Evolutionary conservation across 2,329 filamentous ascomycete genomes (phyloP).

Genomic region (Tothia fuscella): DNA sequence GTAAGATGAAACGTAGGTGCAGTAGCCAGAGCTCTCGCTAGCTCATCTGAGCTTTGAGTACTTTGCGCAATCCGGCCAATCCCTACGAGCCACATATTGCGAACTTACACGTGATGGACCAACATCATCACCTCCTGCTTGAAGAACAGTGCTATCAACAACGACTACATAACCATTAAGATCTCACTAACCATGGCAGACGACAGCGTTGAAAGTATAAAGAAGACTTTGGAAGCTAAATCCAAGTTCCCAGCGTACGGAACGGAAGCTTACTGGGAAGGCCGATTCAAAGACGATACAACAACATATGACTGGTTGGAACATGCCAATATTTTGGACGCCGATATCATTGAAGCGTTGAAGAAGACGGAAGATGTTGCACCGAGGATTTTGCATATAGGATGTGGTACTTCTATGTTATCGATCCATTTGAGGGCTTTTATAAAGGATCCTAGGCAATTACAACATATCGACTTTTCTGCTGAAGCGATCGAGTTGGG

Average conservation of each 20-base stretch:
- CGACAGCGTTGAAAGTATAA: too few relatives aligned
- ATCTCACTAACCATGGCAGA: too few relatives aligned
- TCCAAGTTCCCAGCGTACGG: slow-evolving; percentile 5
- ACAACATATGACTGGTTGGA: slow-evolving; percentile 28
- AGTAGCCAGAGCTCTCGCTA: too few relatives aligned
- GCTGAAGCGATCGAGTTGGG: slow-evolving; percentile 24
- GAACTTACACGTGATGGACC: too few relatives aligned
- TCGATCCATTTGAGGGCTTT: slow-evolving; percentile 25
- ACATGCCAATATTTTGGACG: slow-evolving; percentile 19
- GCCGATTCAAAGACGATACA: slow-evolving; percentile 23
- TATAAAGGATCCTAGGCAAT: slow-evolving; percentile 19
- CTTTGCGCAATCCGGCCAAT: too few relatives aligned
- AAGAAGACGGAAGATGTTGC: neutral
- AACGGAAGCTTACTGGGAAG: slow-evolving; percentile 24
- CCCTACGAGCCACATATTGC: too few relatives aligned
- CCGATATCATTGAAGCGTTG: neutral
- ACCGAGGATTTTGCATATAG: slow-evolving; percentile 21
- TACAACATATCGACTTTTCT: slow-evolving; percentile 29
- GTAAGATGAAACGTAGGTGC: too few relatives aligned
- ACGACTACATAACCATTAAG: too few relatives aligned
- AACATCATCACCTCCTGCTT: too few relatives aligned
- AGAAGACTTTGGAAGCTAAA: too few relatives aligned
- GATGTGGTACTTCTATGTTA: slow-evolving; percentile 27
- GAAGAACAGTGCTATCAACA: too few relatives aligned
- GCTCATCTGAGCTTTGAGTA: too few relatives aligned